These are phyloP conservation scores for Sugiyamaella boreocaroliniensis DNA, from an alignment of 805 yeast genomes.

Conservation along the genomic window DNA sequence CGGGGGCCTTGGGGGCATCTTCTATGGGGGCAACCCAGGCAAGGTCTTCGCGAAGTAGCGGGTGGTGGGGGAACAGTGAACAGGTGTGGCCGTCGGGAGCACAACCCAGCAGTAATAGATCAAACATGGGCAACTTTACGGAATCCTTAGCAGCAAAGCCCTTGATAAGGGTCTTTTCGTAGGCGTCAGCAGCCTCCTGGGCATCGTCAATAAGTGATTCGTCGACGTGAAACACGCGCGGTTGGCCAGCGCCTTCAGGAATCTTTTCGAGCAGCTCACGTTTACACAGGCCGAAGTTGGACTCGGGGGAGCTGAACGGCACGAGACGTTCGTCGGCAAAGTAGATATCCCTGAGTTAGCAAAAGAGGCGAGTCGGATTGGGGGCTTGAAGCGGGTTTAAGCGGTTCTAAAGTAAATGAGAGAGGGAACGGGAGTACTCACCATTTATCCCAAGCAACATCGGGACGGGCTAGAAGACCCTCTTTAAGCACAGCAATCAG, in stretches of 20 bases:
- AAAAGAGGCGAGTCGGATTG: too few species aligned
- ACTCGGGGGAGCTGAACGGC: slow-evolving; percentile 72
- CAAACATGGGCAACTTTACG: slow-evolving; percentile 92
- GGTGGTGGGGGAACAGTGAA: slow-evolving; percentile 90
- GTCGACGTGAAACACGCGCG: slow-evolving; percentile 78
- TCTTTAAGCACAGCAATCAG: slow-evolving; percentile 78
- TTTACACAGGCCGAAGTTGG: slow-evolving; percentile 87
- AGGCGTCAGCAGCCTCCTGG: slow-evolving; percentile 89
- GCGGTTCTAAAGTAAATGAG: too few species aligned
- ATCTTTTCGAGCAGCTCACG: slow-evolving; percentile 71
- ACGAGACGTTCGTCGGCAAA: slow-evolving; percentile 96
- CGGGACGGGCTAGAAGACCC: slow-evolving; percentile 70
- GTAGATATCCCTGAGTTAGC: slow-evolving; percentile 54
- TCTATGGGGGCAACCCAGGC: slow-evolving; percentile 95
- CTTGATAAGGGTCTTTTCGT: slow-evolving; percentile 77
- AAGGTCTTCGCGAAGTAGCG: slow-evolving; percentile 75
- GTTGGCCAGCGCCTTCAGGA: slow-evolving; percentile 44
- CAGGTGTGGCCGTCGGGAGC: slow-evolving; percentile 99
- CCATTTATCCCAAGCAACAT: slow-evolving; percentile 89
- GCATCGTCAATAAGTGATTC: slow-evolving; percentile 52
- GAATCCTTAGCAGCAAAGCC: slow-evolving; percentile 96
- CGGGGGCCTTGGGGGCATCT: slow-evolving; percentile 86
- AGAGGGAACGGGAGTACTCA: slow-evolving; percentile 13
- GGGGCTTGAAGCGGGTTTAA: too few species aligned
- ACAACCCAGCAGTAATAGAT: slow-evolving; percentile 84